Conservation (phyloP, 441 rosid species). For the Breynia disticha region DNA sequence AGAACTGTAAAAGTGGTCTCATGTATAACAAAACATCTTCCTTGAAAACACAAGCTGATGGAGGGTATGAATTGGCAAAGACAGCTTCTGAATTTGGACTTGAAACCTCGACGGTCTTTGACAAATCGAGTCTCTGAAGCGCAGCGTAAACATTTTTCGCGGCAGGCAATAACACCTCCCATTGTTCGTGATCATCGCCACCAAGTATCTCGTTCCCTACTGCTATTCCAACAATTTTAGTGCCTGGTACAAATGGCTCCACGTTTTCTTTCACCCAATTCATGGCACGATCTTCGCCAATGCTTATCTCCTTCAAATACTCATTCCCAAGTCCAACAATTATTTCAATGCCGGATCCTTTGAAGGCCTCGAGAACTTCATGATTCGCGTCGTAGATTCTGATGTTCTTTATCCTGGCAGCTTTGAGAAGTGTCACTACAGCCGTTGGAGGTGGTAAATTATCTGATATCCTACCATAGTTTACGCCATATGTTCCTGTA, state of each 20-base stretch:
- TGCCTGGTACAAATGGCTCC: conserved; percentile 58
- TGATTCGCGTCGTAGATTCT: conserved; percentile 73
- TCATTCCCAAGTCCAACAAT: conserved; percentile 70
- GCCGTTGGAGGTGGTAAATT: conserved; percentile 53
- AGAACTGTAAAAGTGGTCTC: conserved; percentile 61
- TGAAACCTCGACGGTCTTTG: conserved; percentile 39
- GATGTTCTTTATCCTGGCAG: conserved; percentile 62
- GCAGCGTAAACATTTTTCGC: conserved; percentile 56
- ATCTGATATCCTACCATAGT: conserved; percentile 79
- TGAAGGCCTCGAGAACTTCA: conserved; percentile 57
- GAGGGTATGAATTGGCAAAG: conserved; percentile 70
- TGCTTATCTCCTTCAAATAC: conserved; percentile 51
- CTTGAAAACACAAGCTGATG: conserved; percentile 69
- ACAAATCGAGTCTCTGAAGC: conserved; percentile 42
- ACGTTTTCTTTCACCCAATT: conserved; percentile 79
- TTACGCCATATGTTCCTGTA: conserved; percentile 77
- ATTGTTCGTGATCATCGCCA: conserved; percentile 35
- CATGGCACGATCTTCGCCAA: conserved; percentile 78
- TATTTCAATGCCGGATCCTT: conserved; percentile 61
- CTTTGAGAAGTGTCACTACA: conserved; percentile 77
- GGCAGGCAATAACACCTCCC: conserved; percentile 75
- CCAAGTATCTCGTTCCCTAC: conserved; percentile 89
- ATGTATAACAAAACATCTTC: conserved; percentile 58
- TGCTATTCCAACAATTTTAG: conserved; percentile 57
- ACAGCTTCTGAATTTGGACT: conserved; percentile 94